phyloP scores from a whole-genome alignment of 768 basidiomycete genomes.

The Tulasnella sp. region DNA sequence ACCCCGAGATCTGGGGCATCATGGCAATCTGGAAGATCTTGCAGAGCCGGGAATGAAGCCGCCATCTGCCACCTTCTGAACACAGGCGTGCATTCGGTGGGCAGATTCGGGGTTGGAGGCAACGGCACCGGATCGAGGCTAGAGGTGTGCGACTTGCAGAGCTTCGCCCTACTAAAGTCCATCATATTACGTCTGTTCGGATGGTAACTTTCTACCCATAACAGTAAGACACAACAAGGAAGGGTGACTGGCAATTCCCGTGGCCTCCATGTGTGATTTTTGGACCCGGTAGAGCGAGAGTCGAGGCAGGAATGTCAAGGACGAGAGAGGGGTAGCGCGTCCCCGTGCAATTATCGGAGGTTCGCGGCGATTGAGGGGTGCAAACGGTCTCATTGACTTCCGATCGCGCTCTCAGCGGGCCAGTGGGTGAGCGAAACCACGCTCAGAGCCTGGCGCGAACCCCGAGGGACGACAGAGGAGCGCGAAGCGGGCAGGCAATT shows the following conservation, averaged over 20 bases:
- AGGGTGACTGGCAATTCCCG: conserved; percentile 5
- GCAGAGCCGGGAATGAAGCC: not conserved
- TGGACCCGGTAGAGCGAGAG: not conserved
- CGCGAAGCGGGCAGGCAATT: not conserved
- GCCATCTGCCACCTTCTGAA: not conserved
- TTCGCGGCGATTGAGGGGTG: not conserved
- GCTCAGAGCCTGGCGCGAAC: not conserved
- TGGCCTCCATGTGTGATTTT: not conserved
- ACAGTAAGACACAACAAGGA: not conserved
- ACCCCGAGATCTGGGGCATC: not conserved
- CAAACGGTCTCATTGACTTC: not conserved
- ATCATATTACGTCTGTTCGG: not conserved
- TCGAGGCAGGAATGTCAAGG: not conserved
- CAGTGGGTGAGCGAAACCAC: not conserved
- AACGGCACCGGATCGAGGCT: conserved; percentile 24
- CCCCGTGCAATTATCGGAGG: not conserved
- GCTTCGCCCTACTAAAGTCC: conserved; percentile 26
- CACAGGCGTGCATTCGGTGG: not conserved
- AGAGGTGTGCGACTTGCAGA: conserved; percentile 21
- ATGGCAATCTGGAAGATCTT: conserved; percentile 7
- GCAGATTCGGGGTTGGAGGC: conserved; percentile 3
- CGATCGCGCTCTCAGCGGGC: not conserved
- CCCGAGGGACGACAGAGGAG: not conserved
- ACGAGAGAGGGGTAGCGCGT: not conserved
- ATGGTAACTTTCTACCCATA: conserved; percentile 3